Conservation (phyloP, 1,284 basidiomycete species). For the Trichosporon sp. region DNA sequence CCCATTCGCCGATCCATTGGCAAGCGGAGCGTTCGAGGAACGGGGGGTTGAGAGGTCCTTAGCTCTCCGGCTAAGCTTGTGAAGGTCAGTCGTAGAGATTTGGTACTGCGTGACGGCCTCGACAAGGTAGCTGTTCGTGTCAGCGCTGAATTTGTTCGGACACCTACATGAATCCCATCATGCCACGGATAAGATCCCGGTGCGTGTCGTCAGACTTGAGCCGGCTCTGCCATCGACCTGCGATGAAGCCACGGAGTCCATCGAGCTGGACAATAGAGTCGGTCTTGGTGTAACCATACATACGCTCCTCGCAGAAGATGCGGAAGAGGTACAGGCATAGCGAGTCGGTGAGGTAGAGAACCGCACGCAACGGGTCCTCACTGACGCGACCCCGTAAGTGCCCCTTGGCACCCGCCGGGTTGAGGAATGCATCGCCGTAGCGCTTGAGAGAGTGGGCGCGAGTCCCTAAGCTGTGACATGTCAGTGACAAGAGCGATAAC, state of each 20-base stretch:
- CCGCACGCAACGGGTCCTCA: conserved; percentile 47
- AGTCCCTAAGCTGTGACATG: conserved; percentile 29
- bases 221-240: conserved; percentile 44
- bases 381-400: conserved; percentile 35
- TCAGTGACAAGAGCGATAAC: background rate
- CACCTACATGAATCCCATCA: conserved; percentile 55
- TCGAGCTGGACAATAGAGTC: conserved; percentile 42
- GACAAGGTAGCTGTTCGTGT: conserved; percentile 44
- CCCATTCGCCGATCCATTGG: conserved; percentile 6
- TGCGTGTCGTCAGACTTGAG: conserved; percentile 30
- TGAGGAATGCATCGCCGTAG: conserved; percentile 48
- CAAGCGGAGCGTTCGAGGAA: background rate
- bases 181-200: conserved; percentile 41
- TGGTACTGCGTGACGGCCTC: conserved; percentile 52
- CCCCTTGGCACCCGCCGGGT: conserved; percentile 34
- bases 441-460: conserved; percentile 48
- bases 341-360: conserved; percentile 59
- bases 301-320: conserved; percentile 60
- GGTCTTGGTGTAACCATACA: conserved; percentile 37
- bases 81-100: conserved; percentile 41
- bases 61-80: conserved; percentile 38
- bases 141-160: background rate
- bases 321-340: conserved; percentile 59
- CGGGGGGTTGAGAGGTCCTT: conserved; percentile 31
- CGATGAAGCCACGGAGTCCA: conserved; percentile 43